A percentile compares a stretch with the other conserved stretches of the same genome.
These are phyloP conservation scores for Rhizomucor pusillus DNA, from an alignment of 371 early-diverging fungal genomes.

Conservation along the genomic window DNA sequence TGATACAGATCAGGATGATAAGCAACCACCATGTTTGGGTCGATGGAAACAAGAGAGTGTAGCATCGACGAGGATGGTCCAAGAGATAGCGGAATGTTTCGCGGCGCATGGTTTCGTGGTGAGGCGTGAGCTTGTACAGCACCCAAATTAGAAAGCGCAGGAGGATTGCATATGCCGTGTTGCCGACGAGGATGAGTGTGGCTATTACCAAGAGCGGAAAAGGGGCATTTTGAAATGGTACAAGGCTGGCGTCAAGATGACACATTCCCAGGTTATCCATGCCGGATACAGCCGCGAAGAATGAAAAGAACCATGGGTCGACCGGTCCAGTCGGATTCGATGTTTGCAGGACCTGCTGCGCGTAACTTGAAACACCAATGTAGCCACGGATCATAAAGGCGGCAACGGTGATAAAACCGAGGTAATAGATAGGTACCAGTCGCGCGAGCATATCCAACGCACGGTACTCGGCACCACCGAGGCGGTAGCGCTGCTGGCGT, in stretches of 20 bases:
- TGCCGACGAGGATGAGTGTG: slow-evolving; percentile 38
- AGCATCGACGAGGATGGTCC: slow-evolving; percentile 49
- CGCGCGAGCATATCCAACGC: slow-evolving; percentile 36
- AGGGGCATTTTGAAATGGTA: slow-evolving; percentile 42
- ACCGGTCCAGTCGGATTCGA: slow-evolving; percentile 33
- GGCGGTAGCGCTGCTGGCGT: slow-evolving; percentile 34
- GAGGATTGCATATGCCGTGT: slow-evolving; percentile 45
- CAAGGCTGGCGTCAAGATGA: slow-evolving; percentile 39
- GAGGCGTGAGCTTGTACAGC: slow-evolving; percentile 28
- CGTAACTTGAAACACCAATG: slow-evolving; percentile 28
- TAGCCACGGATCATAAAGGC: slow-evolving; percentile 32
- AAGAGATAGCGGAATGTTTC: slow-evolving; percentile 40
- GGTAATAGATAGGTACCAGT: slow-evolving; percentile 36
- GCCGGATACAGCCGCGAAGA: slow-evolving; percentile 35
- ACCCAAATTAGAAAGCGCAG: slow-evolving; percentile 43
- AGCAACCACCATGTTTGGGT: slow-evolving; percentile 48
- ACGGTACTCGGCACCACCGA: slow-evolving; percentile 49
- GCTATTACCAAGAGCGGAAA: slow-evolving; percentile 32
- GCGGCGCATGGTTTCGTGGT: slow-evolving; percentile 23
- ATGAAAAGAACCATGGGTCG: slow-evolving; percentile 44
- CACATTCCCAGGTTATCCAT: slow-evolving; percentile 43
- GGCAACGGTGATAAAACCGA: slow-evolving; percentile 26
- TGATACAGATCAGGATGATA: slow-evolving; percentile 34
- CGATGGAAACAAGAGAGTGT: slow-evolving; percentile 42
- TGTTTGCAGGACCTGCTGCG: slow-evolving; percentile 24